These are phyloP conservation scores for Cryptosporidium ubiquitum DNA, from an alignment of 169 alveolate genomes.

Conservation along the genomic window DNA sequence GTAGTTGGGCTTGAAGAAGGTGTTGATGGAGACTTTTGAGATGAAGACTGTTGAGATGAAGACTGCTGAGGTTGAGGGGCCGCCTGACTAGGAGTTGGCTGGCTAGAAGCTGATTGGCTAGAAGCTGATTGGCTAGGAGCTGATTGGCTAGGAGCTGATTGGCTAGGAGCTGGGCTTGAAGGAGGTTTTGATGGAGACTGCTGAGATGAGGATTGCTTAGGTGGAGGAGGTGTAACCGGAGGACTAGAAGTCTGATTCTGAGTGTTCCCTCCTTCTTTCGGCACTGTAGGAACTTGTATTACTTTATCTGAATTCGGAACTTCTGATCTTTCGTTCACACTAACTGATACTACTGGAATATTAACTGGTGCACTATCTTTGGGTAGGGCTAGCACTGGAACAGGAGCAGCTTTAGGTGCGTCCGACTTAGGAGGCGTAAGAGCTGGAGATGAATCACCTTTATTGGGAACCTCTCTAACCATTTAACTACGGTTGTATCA, in stretches of 20 bases:
- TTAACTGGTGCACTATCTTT: not conserved
- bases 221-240: not conserved
- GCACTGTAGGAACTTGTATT: constrained; percentile 32
- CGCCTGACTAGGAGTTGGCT: no score
- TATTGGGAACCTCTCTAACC: not conserved
- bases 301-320: constrained; percentile 7
- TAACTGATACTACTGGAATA: constrained; percentile 40
- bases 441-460: not conserved
- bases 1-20: not conserved
- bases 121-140: no score
- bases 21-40: not conserved
- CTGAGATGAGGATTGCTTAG: not conserved
- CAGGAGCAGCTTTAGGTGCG: not conserved
- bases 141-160: no score
- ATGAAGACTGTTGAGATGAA: not conserved
- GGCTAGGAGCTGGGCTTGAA: no score
- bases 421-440: not conserved
- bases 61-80: no score
- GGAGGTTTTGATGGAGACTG: not conserved
- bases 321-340: constrained; percentile 2
- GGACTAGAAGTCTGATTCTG: not conserved
- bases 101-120: no score
- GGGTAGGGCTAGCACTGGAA: not conserved
- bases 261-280: not conserved
- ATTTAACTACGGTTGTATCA: not conserved